Evolutionary conservation across 768 basidiomycete species (phyloP), one percentile per base, ranked within the genome.

Genomic region (Leucosporidium creatinivorum): DNA sequence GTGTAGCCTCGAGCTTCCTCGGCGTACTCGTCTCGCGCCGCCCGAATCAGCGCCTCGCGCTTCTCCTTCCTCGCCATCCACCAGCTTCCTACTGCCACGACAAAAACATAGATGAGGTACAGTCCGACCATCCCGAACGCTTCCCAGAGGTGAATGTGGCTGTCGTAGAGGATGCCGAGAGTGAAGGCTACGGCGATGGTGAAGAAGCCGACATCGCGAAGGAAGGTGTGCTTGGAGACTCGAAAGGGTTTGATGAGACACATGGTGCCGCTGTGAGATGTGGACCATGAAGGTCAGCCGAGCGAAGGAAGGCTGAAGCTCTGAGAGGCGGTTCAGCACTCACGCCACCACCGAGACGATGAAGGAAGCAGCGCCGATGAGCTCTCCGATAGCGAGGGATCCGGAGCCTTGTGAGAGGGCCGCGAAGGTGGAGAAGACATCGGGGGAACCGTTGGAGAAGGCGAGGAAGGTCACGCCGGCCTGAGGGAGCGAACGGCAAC

Each of bases 381-480:
- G 83, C 77, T 99, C 96, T 26, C 96, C 96, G 62, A 99, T 85
- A 1, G 96, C 96, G 63, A 99, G 79, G 64, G 89, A 85, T 12
- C 93, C 93, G 5, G 93, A 90, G 73, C 87, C 80, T 26, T 86
- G 82, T 36, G 85, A 85, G 85, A 99, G 88, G 25, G 94, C 90
- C 2, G 91, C 89, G 77, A 94, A 96, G 0, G 96, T 99, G 9
- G 91, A 88, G 78, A 97, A 98, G 6, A 98, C 84, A 77, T 97
- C 94, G 0, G 94, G 94, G 75, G 91, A 93, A 36, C 93, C 94
- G 76, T 98, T 98, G 50, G 94, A 94, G 76, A 97, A 93, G 0
- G 96, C 96, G 33, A 99, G 83, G 73, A 99, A 89, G 0, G 96
- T 99, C 28, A 98, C 93, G 0, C 96, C 96, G 0, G 96, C 93